Evolutionary conservation across 2,329 filamentous ascomycete species (phyloP).

Genomic region (Chaetomium sp.): DNA sequence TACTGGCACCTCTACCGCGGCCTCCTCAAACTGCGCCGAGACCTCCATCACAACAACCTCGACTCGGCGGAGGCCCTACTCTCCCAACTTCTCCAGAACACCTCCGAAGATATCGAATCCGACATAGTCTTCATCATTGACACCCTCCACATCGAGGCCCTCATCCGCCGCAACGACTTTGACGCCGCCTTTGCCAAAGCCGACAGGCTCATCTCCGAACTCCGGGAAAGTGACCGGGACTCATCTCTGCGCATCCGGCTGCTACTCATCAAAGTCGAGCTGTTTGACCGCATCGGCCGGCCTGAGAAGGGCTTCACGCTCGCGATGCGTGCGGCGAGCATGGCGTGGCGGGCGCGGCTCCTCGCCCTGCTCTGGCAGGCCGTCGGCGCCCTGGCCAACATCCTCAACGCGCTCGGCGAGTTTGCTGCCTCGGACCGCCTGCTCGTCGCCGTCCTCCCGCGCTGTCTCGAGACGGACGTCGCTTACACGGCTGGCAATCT

Average conservation of each 20-base stretch:
- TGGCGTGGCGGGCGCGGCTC: constrained; percentile 70
- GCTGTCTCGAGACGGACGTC: constrained; percentile 72
- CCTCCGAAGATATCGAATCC: constrained; percentile 43
- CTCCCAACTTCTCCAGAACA: constrained; percentile 56
- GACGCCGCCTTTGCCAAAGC: constrained; percentile 53
- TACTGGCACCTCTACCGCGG: constrained; percentile 69
- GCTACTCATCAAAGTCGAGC: constrained; percentile 70
- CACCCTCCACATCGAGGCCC: constrained; percentile 54
- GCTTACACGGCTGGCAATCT: constrained; percentile 63
- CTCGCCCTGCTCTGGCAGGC: constrained; percentile 74
- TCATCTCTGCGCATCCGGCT: constrained; percentile 70
- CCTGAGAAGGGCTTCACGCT: constrained; percentile 77
- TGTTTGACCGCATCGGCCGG: constrained; percentile 68
- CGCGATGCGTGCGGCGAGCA: constrained; percentile 71
- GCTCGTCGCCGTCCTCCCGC: constrained; percentile 70
- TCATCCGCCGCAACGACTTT: constrained; percentile 52
- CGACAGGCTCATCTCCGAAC: constrained; percentile 47
- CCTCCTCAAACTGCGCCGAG: constrained; percentile 65
- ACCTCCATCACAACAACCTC: constrained; percentile 59
- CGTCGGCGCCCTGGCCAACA: constrained; percentile 64
- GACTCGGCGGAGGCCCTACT: constrained; percentile 54
- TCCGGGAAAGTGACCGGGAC: constrained; percentile 52
- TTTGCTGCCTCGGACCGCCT: constrained; percentile 68
- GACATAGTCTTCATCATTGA: constrained; percentile 56
- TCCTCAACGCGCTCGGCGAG: constrained; percentile 70